Base-by-base conservation (phyloP, 306 rosid species). In the Hippophae rhamnoides region DNA sequence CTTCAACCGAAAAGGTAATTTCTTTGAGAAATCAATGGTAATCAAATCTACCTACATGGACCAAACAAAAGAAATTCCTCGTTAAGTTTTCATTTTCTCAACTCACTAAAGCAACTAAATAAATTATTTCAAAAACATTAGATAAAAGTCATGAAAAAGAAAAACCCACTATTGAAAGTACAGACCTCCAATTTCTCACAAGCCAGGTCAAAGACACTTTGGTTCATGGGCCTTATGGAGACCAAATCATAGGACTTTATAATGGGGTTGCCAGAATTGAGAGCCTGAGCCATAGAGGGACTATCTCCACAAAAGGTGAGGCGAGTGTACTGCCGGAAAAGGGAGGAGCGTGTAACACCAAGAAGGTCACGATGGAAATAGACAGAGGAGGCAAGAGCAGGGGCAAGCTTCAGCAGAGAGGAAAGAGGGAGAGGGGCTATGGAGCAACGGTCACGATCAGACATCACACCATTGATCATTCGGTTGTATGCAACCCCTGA, bases 281-380 rank as follows among this genome's bases (percentile, higher is more conserved):
- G 83, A 5, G 86, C 79, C 47, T 74, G 84, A 10, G 77, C 78
- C 68, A 79, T 86, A 7, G 66, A 47, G 1, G 61, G 4, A 66
- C n/a, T 69, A 7, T 85, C 84, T 13, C 66, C 72, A 70, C 66
- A 71, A 57, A 92, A 81, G 26, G 95, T 92, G 49, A 92, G 85
- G 47, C 96, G 95, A 40, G 87, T 87, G 82, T 87, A 90, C 75
- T 90, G 96, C 8, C 84, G 96, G 73, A 90, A 90, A 31, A 86
- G 96, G 31, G 92, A 61, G 47, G 89, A 52, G 9, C 57, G 67
- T 1, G 85, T 86, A 60, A 82, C 63, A 8, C 82, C 75, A 47
- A 88, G 88, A 14, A 78, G 79, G 47, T 78, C 74, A 10, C 95
- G 96, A 69, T 92, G 99, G 75, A 88, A 82, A 43, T 75, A 68